phyloP scores from a whole-genome alignment of 2,329 filamentous ascomycete species.

The Colletotrichum lentis region DNA sequence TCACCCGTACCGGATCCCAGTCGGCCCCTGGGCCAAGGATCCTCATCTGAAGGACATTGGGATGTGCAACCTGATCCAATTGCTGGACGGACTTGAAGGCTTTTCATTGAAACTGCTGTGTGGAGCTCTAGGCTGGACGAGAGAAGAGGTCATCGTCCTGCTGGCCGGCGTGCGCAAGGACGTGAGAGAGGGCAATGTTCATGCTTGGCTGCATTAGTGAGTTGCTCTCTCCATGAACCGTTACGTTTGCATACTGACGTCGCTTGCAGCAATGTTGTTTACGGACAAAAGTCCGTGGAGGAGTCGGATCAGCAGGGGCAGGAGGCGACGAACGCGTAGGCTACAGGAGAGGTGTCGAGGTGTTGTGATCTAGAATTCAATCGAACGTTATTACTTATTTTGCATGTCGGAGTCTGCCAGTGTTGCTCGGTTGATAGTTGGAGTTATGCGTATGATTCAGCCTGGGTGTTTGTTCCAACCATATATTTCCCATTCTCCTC shows the following conservation, averaged over 20 bases:
- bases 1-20: constrained; percentile 58
- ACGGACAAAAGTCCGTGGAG: constrained; percentile 34
- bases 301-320: not conserved
- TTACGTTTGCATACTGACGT: not conserved
- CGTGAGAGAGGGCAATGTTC: constrained; percentile 42
- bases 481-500: no score
- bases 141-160: constrained; percentile 43
- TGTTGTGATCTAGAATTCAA: no score
- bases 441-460: no score
- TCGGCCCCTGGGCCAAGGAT: constrained; percentile 63
- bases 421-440: no score
- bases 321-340: not conserved
- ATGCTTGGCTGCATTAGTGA: constrained; percentile 42
- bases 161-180: constrained; percentile 44
- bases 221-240: not conserved
- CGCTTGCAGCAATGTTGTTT: constrained; percentile 33
- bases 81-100: constrained; percentile 41
- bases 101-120: constrained; percentile 45
- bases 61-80: constrained; percentile 27
- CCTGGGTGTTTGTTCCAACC: no score
- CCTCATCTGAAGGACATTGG: constrained; percentile 54
- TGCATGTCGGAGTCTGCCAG: no score
- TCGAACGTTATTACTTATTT: no score
- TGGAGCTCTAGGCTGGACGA: constrained; percentile 44
- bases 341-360: not conserved